Percentiles rank a stretch among this genome's conserved stretches.
These are phyloP conservation scores for Coelastrella sp. DNA, from an alignment of 139 green algal genomes.

Conservation along the genomic window DNA sequence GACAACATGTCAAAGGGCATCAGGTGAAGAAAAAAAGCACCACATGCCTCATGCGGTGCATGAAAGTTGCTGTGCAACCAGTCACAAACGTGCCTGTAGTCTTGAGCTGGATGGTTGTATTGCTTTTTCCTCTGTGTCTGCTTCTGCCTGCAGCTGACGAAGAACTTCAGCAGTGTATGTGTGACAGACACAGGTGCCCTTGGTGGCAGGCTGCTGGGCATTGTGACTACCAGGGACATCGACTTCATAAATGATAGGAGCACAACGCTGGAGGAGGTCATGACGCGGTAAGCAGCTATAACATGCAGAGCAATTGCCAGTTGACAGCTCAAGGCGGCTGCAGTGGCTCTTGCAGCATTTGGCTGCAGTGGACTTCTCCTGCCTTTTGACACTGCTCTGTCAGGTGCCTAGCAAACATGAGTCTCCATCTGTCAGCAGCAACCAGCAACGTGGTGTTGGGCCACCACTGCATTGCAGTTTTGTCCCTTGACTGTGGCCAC, in stretches of 20 bases:
- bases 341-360: too few species aligned
- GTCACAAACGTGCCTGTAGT: too few species aligned
- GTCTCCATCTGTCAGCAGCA: too few species aligned
- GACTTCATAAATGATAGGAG: slow-evolving; percentile 86
- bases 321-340: too few species aligned
- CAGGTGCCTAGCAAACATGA: too few species aligned
- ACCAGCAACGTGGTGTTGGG: too few species aligned
- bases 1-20: neutral
- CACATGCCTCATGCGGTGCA: too few species aligned
- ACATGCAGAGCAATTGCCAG: neutral
- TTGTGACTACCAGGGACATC: slow-evolving; percentile 85
- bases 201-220: slow-evolving; percentile 86
- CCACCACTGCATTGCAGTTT: neutral
- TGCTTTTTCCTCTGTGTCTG: neutral
- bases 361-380: too few species aligned
- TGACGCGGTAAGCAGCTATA: slow-evolving; percentile 65
- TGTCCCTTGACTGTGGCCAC: neutral
- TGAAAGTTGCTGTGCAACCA: too few species aligned
- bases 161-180: slow-evolving; percentile 67
- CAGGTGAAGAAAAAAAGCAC: too few species aligned
- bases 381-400: too few species aligned
- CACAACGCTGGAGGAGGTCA: slow-evolving; percentile 80
- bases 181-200: slow-evolving; percentile 88
- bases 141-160: slow-evolving; percentile 21
- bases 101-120: neutral